Conservation (phyloP, 192 early-diverging fungal genomes). For the Glomus cerebriforme region DNA sequence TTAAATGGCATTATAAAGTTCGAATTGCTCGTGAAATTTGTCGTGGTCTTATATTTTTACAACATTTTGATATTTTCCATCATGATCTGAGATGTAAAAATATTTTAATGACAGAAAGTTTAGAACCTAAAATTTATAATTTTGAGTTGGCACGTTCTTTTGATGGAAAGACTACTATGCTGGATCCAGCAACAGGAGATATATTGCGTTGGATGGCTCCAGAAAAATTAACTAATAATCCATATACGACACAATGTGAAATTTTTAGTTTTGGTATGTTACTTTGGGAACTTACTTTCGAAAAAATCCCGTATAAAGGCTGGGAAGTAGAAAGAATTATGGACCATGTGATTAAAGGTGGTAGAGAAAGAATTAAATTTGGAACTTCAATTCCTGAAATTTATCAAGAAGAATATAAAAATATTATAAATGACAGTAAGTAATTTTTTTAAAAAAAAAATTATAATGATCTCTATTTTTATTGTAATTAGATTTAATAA, state of each 20-base stretch:
- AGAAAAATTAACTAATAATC: slow-evolving; percentile 6
- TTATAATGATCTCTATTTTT: too few relatives aligned
- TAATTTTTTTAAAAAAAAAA: too few relatives aligned
- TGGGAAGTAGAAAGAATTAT: background rate
- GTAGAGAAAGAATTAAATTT: background rate
- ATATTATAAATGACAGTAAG: too few relatives aligned
- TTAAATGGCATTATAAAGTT: slow-evolving; percentile 10
- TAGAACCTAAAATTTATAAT: slow-evolving; percentile 25
- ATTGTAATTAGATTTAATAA: too few relatives aligned
- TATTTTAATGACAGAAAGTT: slow-evolving; percentile 6
- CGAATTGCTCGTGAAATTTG: slow-evolving; percentile 23
- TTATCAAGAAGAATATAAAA: too few relatives aligned
- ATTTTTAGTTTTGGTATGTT: background rate
- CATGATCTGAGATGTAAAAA: slow-evolving; percentile 31
- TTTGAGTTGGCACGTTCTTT: background rate
- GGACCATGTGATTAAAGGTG: background rate
- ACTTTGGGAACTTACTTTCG: background rate
- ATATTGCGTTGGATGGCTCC: slow-evolving; percentile 25
- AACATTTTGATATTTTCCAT: slow-evolving; percentile 6
- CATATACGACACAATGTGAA: background rate
- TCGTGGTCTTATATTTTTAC: slow-evolving; percentile 24
- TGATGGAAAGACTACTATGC: background rate
- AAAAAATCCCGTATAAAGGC: background rate
- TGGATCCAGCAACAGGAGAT: background rate
- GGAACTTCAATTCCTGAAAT: too few relatives aligned